A percentile compares a stretch with the other conserved stretches of the same genome.
phyloP scores from a whole-genome alignment of 1,284 basidiomycete genomes.

The Polyporus tsugae region DNA sequence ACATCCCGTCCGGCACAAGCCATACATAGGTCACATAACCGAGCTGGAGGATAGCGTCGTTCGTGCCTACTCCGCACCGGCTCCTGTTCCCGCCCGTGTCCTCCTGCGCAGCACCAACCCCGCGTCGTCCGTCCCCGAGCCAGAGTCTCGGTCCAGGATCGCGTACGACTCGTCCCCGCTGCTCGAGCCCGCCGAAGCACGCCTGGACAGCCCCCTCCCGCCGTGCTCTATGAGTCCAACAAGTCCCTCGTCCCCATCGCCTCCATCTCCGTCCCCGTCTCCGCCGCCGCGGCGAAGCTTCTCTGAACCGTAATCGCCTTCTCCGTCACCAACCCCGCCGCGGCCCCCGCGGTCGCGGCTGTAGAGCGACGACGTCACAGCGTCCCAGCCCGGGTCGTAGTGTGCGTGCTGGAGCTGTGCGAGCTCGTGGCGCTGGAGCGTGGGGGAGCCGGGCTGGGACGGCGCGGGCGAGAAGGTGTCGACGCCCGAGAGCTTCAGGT shows the following conservation, averaged over 20 bases:
- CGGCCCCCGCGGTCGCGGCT: constrained; percentile 14
- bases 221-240: constrained; percentile 17
- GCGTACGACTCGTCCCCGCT: constrained; percentile 41
- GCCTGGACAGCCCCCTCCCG: constrained; percentile 27
- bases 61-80: constrained; percentile 28
- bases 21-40: neutral
- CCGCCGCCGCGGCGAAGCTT: constrained; percentile 5
- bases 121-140: constrained; percentile 41
- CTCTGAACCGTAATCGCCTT: constrained; percentile 6
- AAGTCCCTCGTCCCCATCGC: constrained; percentile 1
- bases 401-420: constrained; percentile 32
- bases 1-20: neutral
- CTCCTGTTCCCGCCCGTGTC: constrained; percentile 30
- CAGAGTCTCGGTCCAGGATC: constrained; percentile 44
- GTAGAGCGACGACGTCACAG: constrained; percentile 2
- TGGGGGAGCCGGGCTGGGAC: constrained; percentile 72
- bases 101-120: constrained; percentile 36
- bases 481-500: constrained; percentile 68
- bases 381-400: constrained; percentile 22
- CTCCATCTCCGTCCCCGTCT: constrained; percentile 20
- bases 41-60: neutral
- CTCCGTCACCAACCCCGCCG: constrained; percentile 5
- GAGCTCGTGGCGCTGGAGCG: constrained; percentile 47
- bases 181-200: constrained; percentile 35
- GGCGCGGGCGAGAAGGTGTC: constrained; percentile 75